phyloP scores from a whole-genome alignment of 371 early-diverging fungal genomes.

The Amoeboaphelidium protococcarum region DNA sequence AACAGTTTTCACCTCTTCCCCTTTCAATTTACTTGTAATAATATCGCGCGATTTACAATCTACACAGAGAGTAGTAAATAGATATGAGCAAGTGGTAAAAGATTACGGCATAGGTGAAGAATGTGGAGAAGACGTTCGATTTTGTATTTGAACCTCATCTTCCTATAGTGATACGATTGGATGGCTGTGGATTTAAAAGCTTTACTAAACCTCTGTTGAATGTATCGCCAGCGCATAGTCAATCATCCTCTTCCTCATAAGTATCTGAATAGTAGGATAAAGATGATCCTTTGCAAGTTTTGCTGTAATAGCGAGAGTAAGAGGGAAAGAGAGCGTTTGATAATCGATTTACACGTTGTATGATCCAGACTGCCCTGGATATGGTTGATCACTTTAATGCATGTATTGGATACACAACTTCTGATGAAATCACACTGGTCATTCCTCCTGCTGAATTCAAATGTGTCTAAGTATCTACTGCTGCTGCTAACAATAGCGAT shows the following conservation, averaged over 20 bases:
- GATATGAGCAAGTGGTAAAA: no score
- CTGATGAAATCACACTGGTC: conserved; percentile 19
- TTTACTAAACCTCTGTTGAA: conserved; percentile 11
- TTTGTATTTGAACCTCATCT: conserved; percentile 2
- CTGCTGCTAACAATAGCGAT: neutral
- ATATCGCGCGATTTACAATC: no score
- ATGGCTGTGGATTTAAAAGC: conserved; percentile 15
- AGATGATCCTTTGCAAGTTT: no score
- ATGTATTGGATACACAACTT: conserved; percentile 10
- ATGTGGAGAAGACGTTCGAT: conserved; percentile 7
- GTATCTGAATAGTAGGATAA: no score
- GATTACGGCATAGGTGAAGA: no score
- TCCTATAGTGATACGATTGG: conserved; percentile 14
- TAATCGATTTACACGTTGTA: conserved; percentile 11
- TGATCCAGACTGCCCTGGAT: conserved; percentile 13
- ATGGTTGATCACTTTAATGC: conserved; percentile 12
- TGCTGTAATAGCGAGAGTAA: no score
- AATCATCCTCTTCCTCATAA: no score
- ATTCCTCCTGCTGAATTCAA: conserved; percentile 10
- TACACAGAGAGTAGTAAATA: no score
- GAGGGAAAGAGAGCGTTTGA: conserved; percentile 20
- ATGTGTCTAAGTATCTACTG: neutral
- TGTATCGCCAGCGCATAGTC: no score
- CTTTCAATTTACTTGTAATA: no score
- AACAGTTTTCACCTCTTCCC: no score